A percentile compares a stretch with the other conserved stretches of the same genome.
These are phyloP conservation scores for Aspergillus incahuasiensis DNA, from an alignment of 495 filamentous ascomycete species.

Conservation along the genomic window DNA sequence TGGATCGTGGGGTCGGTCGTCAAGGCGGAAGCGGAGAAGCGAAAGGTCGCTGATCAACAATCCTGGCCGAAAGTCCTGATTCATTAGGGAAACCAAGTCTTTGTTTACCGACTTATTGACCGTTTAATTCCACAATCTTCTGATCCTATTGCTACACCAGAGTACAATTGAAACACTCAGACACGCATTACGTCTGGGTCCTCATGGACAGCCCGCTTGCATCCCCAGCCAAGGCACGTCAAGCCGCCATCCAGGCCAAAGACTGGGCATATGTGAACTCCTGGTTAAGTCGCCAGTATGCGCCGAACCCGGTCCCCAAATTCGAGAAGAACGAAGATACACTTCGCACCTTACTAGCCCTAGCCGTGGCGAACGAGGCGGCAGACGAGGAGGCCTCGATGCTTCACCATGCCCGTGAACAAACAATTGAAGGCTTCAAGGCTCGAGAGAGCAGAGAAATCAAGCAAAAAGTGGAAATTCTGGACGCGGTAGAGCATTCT, in stretches of 20 bases:
- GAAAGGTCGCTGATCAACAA: not conserved
- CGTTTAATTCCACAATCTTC: no score
- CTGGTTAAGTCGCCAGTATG: slow-evolving; percentile 71
- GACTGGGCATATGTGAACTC: slow-evolving; percentile 85
- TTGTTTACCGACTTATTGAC: not conserved
- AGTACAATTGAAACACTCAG: no score
- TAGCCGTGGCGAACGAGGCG: slow-evolving; percentile 72
- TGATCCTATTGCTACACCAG: not conserved
- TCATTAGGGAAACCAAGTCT: no score
- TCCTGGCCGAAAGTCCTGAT: not conserved
- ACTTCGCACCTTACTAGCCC: slow-evolving; percentile 66
- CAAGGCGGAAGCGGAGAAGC: slow-evolving; percentile 10
- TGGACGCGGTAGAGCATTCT: slow-evolving; percentile 38
- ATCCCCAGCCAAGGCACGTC: slow-evolving; percentile 45
- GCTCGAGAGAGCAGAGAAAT: slow-evolving; percentile 28
- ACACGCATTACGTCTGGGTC: not conserved
- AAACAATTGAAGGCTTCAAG: slow-evolving; percentile 34
- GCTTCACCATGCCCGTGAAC: slow-evolving; percentile 41
- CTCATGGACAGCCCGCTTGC: slow-evolving; percentile 37
- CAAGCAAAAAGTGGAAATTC: slow-evolving; percentile 31
- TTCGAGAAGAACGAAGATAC: slow-evolving; percentile 88
- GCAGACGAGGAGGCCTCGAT: slow-evolving; percentile 71
- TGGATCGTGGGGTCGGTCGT: not conserved
- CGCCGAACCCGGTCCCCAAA: slow-evolving; percentile 52
- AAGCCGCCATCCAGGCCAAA: slow-evolving; percentile 55